Conservation (phyloP, 2,329 filamentous ascomycete genomes). For the Colletotrichum sp. region DNA sequence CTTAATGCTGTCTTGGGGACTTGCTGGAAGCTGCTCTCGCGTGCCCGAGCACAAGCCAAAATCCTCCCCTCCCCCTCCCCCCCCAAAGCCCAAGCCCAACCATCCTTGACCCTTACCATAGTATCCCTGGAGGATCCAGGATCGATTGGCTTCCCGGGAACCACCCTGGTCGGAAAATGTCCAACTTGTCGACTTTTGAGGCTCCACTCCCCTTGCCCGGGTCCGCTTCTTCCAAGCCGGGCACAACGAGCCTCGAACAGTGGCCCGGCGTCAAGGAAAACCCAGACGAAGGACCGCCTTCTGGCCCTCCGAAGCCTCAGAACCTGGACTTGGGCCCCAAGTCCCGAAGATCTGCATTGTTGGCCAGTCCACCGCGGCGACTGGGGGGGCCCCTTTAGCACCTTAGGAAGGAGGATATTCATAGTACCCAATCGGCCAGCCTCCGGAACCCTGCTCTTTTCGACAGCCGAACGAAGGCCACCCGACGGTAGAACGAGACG, state of each 20-base stretch:
- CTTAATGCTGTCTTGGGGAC: background rate
- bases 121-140: constrained; percentile 8
- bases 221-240: background rate
- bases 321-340: background rate
- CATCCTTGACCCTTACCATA: background rate
- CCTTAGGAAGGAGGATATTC: constrained; percentile 8
- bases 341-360: constrained; percentile 15
- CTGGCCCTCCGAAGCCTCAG: background rate
- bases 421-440: constrained; percentile 20
- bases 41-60: background rate
- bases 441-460: constrained; percentile 13
- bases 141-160: constrained; percentile 15
- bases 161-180: background rate
- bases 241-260: background rate
- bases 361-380: constrained; percentile 9
- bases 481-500: background rate
- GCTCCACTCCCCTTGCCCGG: background rate
- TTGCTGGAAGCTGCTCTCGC: background rate
- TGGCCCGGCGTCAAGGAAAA: background rate
- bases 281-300: background rate
- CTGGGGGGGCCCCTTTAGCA: background rate
- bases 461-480: background rate
- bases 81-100: background rate
- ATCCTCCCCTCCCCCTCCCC: background rate
- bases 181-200: background rate